These are phyloP conservation scores for Zizania latifolia DNA, from an alignment of 176 grass and related monocot species.

Conservation along the genomic window DNA sequence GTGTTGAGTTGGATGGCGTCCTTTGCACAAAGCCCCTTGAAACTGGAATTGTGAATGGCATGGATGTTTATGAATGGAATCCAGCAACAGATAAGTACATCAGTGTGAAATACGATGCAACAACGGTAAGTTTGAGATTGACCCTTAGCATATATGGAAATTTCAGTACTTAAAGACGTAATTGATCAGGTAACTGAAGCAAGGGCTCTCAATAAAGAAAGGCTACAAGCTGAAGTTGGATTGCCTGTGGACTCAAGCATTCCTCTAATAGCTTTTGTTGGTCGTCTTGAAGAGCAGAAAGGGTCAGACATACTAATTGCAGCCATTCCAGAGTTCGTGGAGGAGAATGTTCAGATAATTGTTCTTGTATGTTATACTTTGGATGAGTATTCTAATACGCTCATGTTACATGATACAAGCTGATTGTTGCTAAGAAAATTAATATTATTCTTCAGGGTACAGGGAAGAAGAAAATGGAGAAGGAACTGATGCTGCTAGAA, in stretches of 20 bases:
- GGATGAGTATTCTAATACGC: background rate
- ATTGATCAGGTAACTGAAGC: slow-evolving; percentile 63
- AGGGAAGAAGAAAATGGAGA: slow-evolving; percentile 90
- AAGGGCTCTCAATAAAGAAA: slow-evolving; percentile 84
- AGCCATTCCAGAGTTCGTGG: slow-evolving; percentile 72
- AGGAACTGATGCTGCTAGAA: slow-evolving; percentile 43
- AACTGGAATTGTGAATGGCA: slow-evolving; percentile 80
- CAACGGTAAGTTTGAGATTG: slow-evolving; percentile 40
- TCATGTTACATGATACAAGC: background rate
- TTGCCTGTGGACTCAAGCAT: slow-evolving; percentile 59
- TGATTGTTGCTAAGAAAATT: background rate
- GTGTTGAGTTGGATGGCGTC: slow-evolving; percentile 65
- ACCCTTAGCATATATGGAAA: background rate
- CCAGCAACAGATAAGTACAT: slow-evolving; percentile 67
- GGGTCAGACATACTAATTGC: slow-evolving; percentile 87
- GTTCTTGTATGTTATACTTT: slow-evolving; percentile 55
- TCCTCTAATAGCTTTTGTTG: slow-evolving; percentile 72
- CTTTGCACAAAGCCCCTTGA: slow-evolving; percentile 45
- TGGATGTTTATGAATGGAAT: slow-evolving; percentile 93
- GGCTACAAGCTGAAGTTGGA: slow-evolving; percentile 83
- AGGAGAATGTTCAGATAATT: slow-evolving; percentile 82
- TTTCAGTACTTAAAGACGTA: slow-evolving; percentile 19
- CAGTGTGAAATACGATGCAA: slow-evolving; percentile 62
- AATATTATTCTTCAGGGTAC: slow-evolving; percentile 57
- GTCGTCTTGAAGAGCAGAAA: slow-evolving; percentile 93